Percentiles rank a stretch among this genome's conserved stretches.
Conservation (phyloP, 2,329 filamentous ascomycete genomes). For the Ophiognomonia clavigignenti-juglandacearum region DNA sequence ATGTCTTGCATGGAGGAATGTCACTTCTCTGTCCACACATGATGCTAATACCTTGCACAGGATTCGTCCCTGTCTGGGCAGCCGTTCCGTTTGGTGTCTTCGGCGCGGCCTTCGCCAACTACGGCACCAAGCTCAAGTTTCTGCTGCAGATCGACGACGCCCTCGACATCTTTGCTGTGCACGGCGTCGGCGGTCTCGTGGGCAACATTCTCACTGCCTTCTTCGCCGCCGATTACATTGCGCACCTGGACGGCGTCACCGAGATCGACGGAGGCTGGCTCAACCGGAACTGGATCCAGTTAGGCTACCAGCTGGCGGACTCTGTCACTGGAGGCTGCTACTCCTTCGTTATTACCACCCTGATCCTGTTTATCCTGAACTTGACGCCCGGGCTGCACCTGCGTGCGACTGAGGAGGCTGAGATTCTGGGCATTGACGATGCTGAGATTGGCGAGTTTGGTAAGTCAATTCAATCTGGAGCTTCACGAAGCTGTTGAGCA, state of each 20-base stretch:
- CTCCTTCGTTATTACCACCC: conserved; percentile 70
- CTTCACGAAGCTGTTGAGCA: not conserved
- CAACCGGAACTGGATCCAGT: conserved; percentile 77
- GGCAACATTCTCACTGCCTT: conserved; percentile 77
- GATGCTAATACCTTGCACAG: conserved; percentile 22
- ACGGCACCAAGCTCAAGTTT: conserved; percentile 88
- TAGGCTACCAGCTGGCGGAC: conserved; percentile 80
- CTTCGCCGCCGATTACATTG: conserved; percentile 82
- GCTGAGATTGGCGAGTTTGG: conserved; percentile 83
- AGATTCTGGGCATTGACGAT: conserved; percentile 82
- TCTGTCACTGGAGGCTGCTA: conserved; percentile 71
- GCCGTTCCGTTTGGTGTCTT: conserved; percentile 74
- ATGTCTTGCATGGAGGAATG: conserved; percentile 18
- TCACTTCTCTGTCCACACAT: not conserved
- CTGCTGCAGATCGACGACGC: conserved; percentile 76
- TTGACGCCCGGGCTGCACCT: conserved; percentile 71
- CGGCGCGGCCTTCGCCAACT: conserved; percentile 77
- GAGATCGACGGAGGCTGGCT: conserved; percentile 74
- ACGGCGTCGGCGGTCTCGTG: conserved; percentile 71
- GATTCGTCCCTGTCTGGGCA: conserved; percentile 78
- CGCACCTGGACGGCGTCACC: conserved; percentile 67
- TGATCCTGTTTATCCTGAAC: conserved; percentile 78
- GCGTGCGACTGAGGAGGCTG: conserved; percentile 70
- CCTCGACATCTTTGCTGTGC: conserved; percentile 83
- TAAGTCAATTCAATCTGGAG: not conserved